Evolutionary conservation across 768 basidiomycete species (phyloP), one percentile per base, ranked within the genome.

Genomic region (Pleurotus tuoliensis): DNA sequence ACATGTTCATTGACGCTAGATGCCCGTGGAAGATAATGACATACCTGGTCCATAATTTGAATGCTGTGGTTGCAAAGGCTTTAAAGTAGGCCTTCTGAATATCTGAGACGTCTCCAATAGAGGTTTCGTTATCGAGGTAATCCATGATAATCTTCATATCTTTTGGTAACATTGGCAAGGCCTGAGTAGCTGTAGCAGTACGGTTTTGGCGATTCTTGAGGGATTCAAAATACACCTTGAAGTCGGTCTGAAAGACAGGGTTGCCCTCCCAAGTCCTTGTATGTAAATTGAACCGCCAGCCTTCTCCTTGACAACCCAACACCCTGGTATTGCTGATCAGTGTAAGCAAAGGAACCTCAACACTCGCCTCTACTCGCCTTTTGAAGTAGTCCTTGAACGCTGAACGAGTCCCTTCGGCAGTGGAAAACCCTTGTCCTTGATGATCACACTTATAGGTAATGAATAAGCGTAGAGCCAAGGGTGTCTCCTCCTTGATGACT

Each of bases 371-470:
- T 25, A 60, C 46, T 24, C 40, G 61, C 62, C 60, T 18, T 34
- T 63, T 56, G 18, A 61, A 63, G 45, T 63, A 61, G 40, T 51
- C 49, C 46, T 61, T 61, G 59, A 64, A 64, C 0, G 55, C 59
- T 3, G 60, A 61, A 6, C 62, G 50, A 18, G 57, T n/a, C n/a
- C 58, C 62, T 43, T 63, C 56, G 6, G 60, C 62, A 15, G 56
- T 58, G 7, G 58, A 41, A 56, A 63, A 62, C 38, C 59, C 58
- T n/a, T 46, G 49, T 20, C 47, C 59, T 11, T 53, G 47, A 47
- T 64, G 61, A 25, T 64, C 57, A 25, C 63, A 64, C 47, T 64
- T 64, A 37, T 59, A 64, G 9, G 60, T 60, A 20, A 56, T 60
- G n/a, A 61, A 54, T 7, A 62, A 56, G 8, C 63, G 39, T 47